Conservation (phyloP, 2,329 filamentous ascomycete genomes). For the Alternaria ventricosa region DNA sequence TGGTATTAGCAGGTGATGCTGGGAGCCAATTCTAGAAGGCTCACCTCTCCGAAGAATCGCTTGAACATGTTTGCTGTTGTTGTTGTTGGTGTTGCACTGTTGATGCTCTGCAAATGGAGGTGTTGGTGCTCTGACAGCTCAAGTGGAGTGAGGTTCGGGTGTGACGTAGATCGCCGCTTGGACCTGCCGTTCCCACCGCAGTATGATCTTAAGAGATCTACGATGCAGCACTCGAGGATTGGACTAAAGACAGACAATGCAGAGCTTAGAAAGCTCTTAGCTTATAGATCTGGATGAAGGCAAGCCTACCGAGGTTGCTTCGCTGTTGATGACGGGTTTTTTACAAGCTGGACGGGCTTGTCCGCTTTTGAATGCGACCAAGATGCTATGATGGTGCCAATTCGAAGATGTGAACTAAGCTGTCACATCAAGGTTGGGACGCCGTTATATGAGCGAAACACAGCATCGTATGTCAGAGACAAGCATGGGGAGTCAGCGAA, state of each 20-base stretch:
- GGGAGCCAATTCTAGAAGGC: not conserved
- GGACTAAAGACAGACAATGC: not conserved
- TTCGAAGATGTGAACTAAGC: not conserved
- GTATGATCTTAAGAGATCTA: constrained; percentile 3
- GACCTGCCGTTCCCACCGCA: constrained; percentile 11
- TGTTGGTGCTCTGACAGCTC: constrained; percentile 23
- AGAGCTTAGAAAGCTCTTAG: not conserved
- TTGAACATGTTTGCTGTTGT: constrained; percentile 49
- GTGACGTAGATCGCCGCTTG: constrained; percentile 37
- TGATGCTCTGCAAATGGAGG: constrained; percentile 16
- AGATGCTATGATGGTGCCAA: not conserved
- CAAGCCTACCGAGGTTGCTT: not conserved
- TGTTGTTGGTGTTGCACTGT: not conserved
- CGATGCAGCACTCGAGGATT: not conserved
- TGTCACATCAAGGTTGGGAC: too few relatives aligned
- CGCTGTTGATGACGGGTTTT: not conserved
- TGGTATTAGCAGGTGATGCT: not conserved
- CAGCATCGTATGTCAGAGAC: too few relatives aligned
- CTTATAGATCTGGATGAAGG: not conserved
- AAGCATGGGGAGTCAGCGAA: not conserved
- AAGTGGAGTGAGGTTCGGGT: constrained; percentile 26
- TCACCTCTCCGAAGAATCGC: constrained; percentile 56
- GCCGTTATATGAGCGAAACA: not conserved
- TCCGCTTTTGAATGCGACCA: not conserved
- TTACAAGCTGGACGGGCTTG: not conserved